Evolutionary conservation across 2,329 filamentous ascomycete genomes (phyloP).

Genomic region (Diplodia scrobiculata): DNA sequence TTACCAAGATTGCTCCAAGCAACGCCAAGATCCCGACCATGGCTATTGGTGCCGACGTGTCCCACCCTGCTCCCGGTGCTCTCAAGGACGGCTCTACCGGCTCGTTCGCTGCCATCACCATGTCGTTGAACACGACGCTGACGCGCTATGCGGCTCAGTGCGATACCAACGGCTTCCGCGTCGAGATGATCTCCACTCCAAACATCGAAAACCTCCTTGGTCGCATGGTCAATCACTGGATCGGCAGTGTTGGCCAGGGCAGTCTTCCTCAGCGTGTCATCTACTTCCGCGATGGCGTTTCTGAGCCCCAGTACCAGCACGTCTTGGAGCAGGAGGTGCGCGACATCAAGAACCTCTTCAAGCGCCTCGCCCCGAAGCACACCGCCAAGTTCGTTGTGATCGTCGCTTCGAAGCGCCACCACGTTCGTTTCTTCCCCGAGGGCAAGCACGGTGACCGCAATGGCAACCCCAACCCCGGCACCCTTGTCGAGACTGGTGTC

Average conservation of each 20-base stretch:
- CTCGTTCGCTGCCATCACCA: slow-evolving; percentile 84
- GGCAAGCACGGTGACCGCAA: slow-evolving; percentile 65
- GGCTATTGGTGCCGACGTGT: slow-evolving; percentile 89
- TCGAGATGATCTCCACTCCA: slow-evolving; percentile 71
- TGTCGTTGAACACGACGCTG: slow-evolving; percentile 71
- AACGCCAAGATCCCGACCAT: slow-evolving; percentile 58
- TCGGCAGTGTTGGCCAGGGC: slow-evolving; percentile 56
- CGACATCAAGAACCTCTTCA: slow-evolving; percentile 60
- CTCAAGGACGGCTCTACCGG: slow-evolving; percentile 47
- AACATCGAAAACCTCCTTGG: slow-evolving; percentile 70
- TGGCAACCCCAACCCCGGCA: slow-evolving; percentile 80
- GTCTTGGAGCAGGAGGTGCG: slow-evolving; percentile 77
- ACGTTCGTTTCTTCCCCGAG: slow-evolving; percentile 86
- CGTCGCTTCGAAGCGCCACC: slow-evolving; percentile 89
- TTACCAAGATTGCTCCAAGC: slow-evolving; percentile 37
- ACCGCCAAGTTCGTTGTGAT: slow-evolving; percentile 77
- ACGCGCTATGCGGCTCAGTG: slow-evolving; percentile 77
- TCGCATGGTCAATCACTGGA: slow-evolving; percentile 67
- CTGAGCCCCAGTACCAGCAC: slow-evolving; percentile 79
- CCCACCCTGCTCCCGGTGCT: slow-evolving; percentile 71
- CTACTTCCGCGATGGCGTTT: slow-evolving; percentile 91
- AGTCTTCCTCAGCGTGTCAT: slow-evolving; percentile 71
- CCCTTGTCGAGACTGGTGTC: slow-evolving; percentile 83
- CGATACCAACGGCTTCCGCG: slow-evolving; percentile 78
- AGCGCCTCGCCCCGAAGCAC: slow-evolving; percentile 39